Percentiles rank a stretch among this genome's conserved stretches.
Evolutionary conservation across 345 rosid genomes (phyloP).

Genomic region (Lepidium didymum): DNA sequence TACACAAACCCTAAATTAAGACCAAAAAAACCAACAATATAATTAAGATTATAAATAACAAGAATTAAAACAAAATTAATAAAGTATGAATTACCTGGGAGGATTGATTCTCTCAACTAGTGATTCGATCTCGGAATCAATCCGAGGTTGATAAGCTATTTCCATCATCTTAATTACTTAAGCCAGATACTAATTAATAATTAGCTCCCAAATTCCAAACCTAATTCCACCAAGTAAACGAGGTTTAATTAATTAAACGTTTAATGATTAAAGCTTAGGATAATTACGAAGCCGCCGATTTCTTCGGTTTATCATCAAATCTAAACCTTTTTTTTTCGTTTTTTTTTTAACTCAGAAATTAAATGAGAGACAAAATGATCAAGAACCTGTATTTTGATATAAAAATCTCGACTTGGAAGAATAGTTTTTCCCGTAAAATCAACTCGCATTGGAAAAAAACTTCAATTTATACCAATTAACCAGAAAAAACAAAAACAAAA

Average conservation of each 20-base stretch:
- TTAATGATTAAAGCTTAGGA: background rate
- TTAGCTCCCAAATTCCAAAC: background rate
- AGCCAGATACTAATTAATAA: background rate
- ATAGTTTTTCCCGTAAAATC: background rate
- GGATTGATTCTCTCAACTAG: slow-evolving; percentile 85
- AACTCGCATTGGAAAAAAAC: background rate
- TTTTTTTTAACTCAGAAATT: background rate
- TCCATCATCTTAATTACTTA: slow-evolving; percentile 40
- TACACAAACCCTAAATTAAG: slow-evolving; percentile 59
- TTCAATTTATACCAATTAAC: background rate
- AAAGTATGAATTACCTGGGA: slow-evolving; percentile 42
- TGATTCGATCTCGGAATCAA: slow-evolving; percentile 69
- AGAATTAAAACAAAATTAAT: background rate
- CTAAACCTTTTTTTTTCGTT: background rate
- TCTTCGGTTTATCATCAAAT: background rate
- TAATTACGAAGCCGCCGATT: background rate
- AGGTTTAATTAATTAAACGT: background rate
- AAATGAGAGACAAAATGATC: background rate
- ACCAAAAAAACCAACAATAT: slow-evolving; percentile 8
- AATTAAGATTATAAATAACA: background rate
- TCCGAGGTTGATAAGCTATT: slow-evolving; percentile 54
- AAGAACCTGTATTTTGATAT: background rate
- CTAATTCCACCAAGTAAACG: background rate
- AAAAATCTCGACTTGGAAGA: too few species aligned
- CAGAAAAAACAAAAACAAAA: too few species aligned